Evolutionary conservation across 129 eudicot species (phyloP).

Genomic region (Flaveria ramosissima): DNA sequence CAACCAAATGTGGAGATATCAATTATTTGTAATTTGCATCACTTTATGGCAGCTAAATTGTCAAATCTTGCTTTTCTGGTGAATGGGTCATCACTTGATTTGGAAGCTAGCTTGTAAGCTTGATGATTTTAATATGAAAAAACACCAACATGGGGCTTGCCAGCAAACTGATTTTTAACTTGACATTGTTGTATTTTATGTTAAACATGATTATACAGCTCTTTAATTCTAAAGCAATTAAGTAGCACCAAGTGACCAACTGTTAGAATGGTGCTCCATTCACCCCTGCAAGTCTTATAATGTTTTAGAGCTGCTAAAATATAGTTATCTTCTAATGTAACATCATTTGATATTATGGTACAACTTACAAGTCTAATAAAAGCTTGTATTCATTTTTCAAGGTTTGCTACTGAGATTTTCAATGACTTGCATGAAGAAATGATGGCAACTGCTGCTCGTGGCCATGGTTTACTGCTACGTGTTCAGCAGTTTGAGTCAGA

Average conservation of each 20-base stretch:
- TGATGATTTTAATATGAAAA: background rate
- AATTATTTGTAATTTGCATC: background rate
- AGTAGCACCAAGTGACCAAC: background rate
- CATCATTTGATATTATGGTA: conserved; percentile 21
- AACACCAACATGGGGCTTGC: background rate
- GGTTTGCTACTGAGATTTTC: conserved; percentile 98
- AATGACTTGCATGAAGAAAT: conserved; percentile 93
- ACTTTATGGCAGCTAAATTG: conserved; percentile 19
- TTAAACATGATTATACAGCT: background rate
- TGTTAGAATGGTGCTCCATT: background rate
- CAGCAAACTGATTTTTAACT: background rate
- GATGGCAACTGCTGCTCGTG: conserved; percentile 87
- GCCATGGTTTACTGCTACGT: conserved; percentile 68
- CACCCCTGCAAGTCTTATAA: background rate
- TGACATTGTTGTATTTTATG: background rate
- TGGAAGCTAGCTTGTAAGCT: conserved; percentile 2
- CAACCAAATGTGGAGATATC: background rate
- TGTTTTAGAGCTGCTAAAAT: background rate
- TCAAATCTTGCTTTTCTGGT: conserved; percentile 2
- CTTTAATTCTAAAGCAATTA: background rate
- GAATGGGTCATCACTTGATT: background rate
- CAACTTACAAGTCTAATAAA: conserved; percentile 30
- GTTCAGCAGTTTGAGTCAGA: conserved; percentile 86
- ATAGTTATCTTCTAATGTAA: conserved; percentile 13
- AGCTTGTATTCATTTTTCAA: conserved; percentile 36